Base-by-base conservation (phyloP, 257 asterid species). In the Knoxia roxburghii region DNA sequence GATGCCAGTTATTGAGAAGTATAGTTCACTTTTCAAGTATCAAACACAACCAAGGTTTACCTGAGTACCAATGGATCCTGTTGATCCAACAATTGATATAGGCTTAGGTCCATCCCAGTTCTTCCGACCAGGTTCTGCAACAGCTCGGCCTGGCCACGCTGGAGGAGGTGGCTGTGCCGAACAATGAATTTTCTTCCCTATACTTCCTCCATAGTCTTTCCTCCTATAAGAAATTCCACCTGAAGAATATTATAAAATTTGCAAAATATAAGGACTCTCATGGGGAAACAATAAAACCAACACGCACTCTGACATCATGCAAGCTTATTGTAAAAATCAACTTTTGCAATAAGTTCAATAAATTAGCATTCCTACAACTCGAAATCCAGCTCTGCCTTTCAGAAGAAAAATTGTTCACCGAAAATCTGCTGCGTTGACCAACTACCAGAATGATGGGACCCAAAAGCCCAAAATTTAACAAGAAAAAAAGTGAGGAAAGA, bases 11-110 rank as follows among this genome's bases (percentile, higher is more conserved):
- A 43, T 21, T 65, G 32, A 49, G 59, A 48, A 29, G n/a, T 33
- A 17, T 37, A 20, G 43, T 49, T 35, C 26, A 49, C 32, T 50
- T 30, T 41, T 3, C 41, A 52, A 21, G 24, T 14, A 26, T 61
- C 8, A 26, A 3, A 71, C 65, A 51, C 13, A 69, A 9, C 43
- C 45, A 51, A 59, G 43, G 60, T 72, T 76, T 57, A 94, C 99
- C 98, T 94, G 99, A 30, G 98, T 90, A 51, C 99, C 99, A 68
- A 94, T 88, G 58, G 99, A 94, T 71, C 99, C 99, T 66, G 99
- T 94, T 50, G 99, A 94, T 57, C 99, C 99, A 78, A 94, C 84
- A 45, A 94, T 63, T 14, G 99, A 85, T 69, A 94, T 90, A 65
- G 97, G 99, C 82, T 94, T 94, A 12, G 91, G 97, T 29, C 99